Conservation (phyloP, 2,329 filamentous ascomycete species). For the Pseudogymnoascus sp. region DNA sequence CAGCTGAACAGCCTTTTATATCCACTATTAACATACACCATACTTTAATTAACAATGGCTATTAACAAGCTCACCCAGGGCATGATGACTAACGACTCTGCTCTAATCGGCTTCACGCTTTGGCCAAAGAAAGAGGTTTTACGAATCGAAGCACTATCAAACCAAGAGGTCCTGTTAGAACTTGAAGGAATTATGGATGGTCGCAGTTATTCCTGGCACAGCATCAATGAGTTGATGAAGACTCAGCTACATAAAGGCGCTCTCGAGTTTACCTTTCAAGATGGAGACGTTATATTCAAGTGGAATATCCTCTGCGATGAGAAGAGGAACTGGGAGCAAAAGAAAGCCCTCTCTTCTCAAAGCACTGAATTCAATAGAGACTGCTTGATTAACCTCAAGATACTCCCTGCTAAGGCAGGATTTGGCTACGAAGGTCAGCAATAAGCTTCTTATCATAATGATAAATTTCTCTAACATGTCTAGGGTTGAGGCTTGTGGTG, state of each 20-base stretch:
- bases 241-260: conserved; percentile 10
- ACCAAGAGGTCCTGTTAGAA: conserved; percentile 12
- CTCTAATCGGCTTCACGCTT: not conserved
- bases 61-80: not conserved
- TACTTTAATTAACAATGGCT: not conserved
- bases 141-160: conserved; percentile 12
- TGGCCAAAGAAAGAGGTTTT: conserved; percentile 13
- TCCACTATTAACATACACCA: no score
- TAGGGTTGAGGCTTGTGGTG: conserved; percentile 13
- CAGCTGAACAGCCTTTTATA: not conserved
- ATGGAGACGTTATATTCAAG: conserved; percentile 16
- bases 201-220: conserved; percentile 15
- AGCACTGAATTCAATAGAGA: conserved; percentile 13
- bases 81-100: not conserved
- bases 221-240: conserved; percentile 14
- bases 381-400: conserved; percentile 17
- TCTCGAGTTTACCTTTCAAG: conserved; percentile 13
- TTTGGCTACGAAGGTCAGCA: conserved; percentile 12
- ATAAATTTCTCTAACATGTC: conserved; percentile 11
- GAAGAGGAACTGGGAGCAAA: conserved; percentile 15
- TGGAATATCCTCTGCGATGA: conserved; percentile 16
- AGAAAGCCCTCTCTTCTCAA: conserved; percentile 11
- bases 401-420: conserved; percentile 15
- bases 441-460: not conserved
- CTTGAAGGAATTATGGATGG: conserved; percentile 13